Evolutionary conservation across 1,284 basidiomycete genomes (phyloP).

Genomic region (Veloporphyrellus conicus): DNA sequence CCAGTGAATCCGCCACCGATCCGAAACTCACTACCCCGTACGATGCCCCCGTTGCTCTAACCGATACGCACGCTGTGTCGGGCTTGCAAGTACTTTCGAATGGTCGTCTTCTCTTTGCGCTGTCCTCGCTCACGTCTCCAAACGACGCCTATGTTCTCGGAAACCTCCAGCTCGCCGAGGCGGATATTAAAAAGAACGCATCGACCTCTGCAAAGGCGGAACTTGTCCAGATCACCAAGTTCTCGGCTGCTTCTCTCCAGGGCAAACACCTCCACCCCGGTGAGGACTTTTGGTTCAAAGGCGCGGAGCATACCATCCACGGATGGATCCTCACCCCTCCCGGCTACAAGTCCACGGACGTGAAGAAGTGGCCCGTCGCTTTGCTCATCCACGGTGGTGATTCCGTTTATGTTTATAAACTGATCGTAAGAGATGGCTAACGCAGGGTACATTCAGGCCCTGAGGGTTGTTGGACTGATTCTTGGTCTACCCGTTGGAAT

Average conservation of each 20-base stretch:
- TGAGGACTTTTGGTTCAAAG: constrained; percentile 84
- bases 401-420: neutral
- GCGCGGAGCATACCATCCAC: constrained; percentile 71
- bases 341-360: constrained; percentile 61
- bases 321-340: constrained; percentile 80
- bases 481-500: constrained; percentile 87
- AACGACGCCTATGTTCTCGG: constrained; percentile 68
- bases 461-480: constrained; percentile 77
- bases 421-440: neutral
- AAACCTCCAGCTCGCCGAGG: constrained; percentile 42
- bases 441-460: constrained; percentile 45
- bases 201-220: constrained; percentile 32
- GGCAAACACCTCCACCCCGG: constrained; percentile 55
- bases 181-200: constrained; percentile 34
- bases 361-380: constrained; percentile 72
- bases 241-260: constrained; percentile 56
- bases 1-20: constrained; percentile 46
- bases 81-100: constrained; percentile 56
- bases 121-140: constrained; percentile 66
- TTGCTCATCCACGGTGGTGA: constrained; percentile 73
- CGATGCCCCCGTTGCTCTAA: constrained; percentile 55
- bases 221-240: constrained; percentile 53
- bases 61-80: constrained; percentile 51
- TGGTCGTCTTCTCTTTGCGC: constrained; percentile 63
- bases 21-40: constrained; percentile 48